Base-by-base conservation (phyloP, 2,329 filamentous ascomycete species). In the Mollisia scopiformis region DNA sequence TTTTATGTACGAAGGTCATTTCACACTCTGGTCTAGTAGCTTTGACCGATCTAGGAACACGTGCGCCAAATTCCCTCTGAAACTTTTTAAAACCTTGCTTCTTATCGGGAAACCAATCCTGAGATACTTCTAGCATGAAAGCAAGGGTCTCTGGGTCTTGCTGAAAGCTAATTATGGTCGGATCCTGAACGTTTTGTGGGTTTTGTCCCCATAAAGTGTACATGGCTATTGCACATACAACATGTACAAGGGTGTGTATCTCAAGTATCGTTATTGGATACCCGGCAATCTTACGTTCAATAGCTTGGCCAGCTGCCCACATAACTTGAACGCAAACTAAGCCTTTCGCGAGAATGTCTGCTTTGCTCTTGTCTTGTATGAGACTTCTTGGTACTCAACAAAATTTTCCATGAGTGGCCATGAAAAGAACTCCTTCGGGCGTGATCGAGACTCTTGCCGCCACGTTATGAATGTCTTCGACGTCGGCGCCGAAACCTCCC, bases 391-490 rank as follows among this genome's bases (percentile, higher is more conserved):
- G 14, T 31, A 19, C 31, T 23, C 7, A 14, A 51, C 3, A 28
- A 31, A 33, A 19, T n/a, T 30, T 14, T n/a, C 27, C 30, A n/a
- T 19, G 2, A 2, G 31, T 2, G 2, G 47, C 27, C 2, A 51
- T n/a, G 13, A 30, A 33, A n/a, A 51, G 30, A 10, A 51, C n/a
- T 4, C 47, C 47, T 14, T 31, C 2, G 6, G n/a, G 3, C 2
- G 47, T 51, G 11, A 51, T n/a, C 6, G 14, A 19, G n/a, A 19
- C 25, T 21, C 27, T 30, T 2, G 31, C 23, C 3, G 19, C 4
- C 6, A 3, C 31, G 23, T 59, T 59, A 25, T 59, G 57, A 25
- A 59, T 23, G 14, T 55, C 25, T 5, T 37, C 30, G 11, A 55
- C 41, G 13, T 59, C 31, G 11, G 43, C 41, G 2, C 28, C 51